Percentiles rank a stretch among this genome's conserved stretches.
phyloP scores from a whole-genome alignment of 2,329 filamentous ascomycete genomes.

The Catunica adiposa region DNA sequence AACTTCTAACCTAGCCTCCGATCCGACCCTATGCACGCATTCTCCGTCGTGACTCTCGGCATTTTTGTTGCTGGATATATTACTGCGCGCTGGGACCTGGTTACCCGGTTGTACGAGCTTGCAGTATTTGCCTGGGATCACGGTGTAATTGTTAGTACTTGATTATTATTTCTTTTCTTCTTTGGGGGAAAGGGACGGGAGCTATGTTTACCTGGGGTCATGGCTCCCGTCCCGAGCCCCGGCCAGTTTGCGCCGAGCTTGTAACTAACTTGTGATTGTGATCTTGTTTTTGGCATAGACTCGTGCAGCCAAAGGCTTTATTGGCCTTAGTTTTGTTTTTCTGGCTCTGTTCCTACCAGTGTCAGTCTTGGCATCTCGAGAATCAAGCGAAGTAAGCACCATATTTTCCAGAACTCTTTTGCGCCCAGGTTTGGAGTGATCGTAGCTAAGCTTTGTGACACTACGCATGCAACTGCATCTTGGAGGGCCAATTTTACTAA shows the following conservation, averaged over 20 bases:
- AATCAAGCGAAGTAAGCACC: slow-evolving; percentile 56
- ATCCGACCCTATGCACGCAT: slow-evolving; percentile 75
- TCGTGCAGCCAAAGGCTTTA: slow-evolving; percentile 13
- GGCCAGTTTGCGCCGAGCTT: not conserved
- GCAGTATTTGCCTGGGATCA: slow-evolving; percentile 96
- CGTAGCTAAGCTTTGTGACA: too few species aligned
- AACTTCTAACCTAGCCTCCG: slow-evolving; percentile 8
- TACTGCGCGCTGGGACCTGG: slow-evolving; percentile 96
- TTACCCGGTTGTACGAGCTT: slow-evolving; percentile 91
- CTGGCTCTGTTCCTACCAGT: slow-evolving; percentile 70
- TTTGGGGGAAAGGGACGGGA: too few species aligned
- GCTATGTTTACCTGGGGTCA: not conserved
- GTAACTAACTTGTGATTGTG: slow-evolving; percentile 6
- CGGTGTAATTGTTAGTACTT: slow-evolving; percentile 68
- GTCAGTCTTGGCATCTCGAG: slow-evolving; percentile 62
- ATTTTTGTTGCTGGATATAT: slow-evolving; percentile 99
- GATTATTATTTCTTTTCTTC: too few species aligned
- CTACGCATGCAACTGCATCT: too few species aligned
- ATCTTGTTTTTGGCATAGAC: slow-evolving; percentile 7
- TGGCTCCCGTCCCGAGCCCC: not conserved
- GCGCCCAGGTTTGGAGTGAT: too few species aligned
- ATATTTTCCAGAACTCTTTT: too few species aligned
- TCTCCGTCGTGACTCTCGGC: slow-evolving; percentile 85
- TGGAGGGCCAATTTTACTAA: not conserved
- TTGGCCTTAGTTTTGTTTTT: slow-evolving; percentile 69